phyloP scores from a whole-genome alignment of 768 basidiomycete genomes.

The Phlebiopsis flavidoalba region DNA sequence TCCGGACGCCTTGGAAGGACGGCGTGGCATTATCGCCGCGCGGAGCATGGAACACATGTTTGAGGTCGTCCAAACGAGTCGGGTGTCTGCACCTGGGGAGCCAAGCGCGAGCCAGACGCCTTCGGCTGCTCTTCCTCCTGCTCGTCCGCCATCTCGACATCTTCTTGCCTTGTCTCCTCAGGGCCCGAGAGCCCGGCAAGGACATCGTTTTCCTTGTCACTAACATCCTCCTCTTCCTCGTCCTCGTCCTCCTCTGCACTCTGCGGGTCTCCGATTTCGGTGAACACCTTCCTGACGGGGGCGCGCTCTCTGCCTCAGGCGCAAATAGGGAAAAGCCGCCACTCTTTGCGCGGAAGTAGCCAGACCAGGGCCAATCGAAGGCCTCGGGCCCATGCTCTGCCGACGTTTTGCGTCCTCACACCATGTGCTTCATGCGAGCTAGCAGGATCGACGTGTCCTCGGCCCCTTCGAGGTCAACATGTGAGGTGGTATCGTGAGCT shows the following conservation, averaged over 20 bases:
- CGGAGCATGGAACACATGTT: conserved; percentile 25
- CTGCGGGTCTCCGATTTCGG: conserved; percentile 3
- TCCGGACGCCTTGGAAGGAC: conserved; percentile 25
- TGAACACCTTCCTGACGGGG: conserved; percentile 1
- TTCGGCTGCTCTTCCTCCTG: neutral
- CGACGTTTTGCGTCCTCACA: conserved; percentile 32
- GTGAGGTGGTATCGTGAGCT: neutral
- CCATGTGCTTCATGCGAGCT: conserved; percentile 32
- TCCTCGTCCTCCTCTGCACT: conserved; percentile 16
- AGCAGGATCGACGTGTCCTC: conserved; percentile 31
- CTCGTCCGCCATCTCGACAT: neutral
- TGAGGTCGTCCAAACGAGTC: conserved; percentile 25
- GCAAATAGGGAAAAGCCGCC: conserved; percentile 19
- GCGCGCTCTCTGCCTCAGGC: conserved; percentile 9
- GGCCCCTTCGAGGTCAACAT: conserved; percentile 23
- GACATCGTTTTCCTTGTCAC: conserved; percentile 6
- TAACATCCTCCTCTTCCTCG: conserved; percentile 15
- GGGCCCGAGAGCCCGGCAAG: neutral
- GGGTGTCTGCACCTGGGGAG: conserved; percentile 22
- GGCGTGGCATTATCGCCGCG: conserved; percentile 17
- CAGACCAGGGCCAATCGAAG: conserved; percentile 8
- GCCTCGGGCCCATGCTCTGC: conserved; percentile 24
- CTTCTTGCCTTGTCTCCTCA: neutral
- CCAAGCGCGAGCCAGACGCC: neutral
- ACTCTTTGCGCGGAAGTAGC: conserved; percentile 19